Base-by-base conservation (phyloP, 768 basidiomycete species). In the Cystobasidium tubakii region DNA sequence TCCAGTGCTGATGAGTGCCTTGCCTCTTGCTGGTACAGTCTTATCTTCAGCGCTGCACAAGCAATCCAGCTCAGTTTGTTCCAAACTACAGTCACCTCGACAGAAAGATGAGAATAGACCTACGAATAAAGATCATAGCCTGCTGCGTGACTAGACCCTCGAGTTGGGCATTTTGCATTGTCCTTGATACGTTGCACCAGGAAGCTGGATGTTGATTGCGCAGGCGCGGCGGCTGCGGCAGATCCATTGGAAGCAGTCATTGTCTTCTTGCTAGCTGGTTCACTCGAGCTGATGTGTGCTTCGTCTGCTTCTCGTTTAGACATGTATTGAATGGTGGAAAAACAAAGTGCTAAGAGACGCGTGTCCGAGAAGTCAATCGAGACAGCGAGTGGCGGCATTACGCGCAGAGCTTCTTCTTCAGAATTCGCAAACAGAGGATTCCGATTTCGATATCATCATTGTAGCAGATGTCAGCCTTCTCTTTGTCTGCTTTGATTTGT, bases 71-170 rank as follows among this genome's bases (percentile, higher is more conserved):
- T 73, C 71, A 66, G 34, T 46, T 17, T 12, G 43, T 23, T 27
- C 19, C 19, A 42, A 44, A 75, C 34, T 13, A 25, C 27, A 19
- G 34, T 23, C 54, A 29, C 39, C 9, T 9, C 4, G 53, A 54
- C 39, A 27, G 17, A 50, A 62, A 6, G 12, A 74, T 29, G 27
- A 62, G 9, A 17, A 36, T 23, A 15, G 34, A 54, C 84, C n/a
- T 80, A 91, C 93, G 90, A 89, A 83, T 92, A 94, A 43, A 99
- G 84, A 81, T 99, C 96, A 79, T 98, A 96, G 4, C 96, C 96
- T 0, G 96, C 96, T 1, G 95, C 86, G 62, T 92, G 83, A 1
- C 87, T 82, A 1, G 90, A 92, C 0, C 96, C 95, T 63, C 92
- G 86, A 12, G 90, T 92, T 1, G 96, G 96, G 25, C 92, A 80